phyloP scores from a whole-genome alignment of 306 rosid species.

The Trichosanthes cucumerina region DNA sequence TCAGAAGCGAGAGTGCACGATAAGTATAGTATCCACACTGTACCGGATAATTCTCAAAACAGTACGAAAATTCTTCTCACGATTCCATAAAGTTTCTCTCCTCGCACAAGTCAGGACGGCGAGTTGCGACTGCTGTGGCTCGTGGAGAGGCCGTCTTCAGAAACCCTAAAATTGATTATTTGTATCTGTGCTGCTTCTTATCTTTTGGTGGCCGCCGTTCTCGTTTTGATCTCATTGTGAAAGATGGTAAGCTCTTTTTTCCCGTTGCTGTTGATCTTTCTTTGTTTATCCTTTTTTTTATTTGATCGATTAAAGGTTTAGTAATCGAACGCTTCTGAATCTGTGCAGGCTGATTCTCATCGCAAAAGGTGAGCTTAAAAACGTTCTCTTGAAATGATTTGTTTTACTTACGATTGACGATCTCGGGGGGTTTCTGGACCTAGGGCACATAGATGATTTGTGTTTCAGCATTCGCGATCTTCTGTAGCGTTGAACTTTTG shows the following conservation, averaged over 20 bases:
- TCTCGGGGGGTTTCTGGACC: background rate
- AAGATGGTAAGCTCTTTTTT: background rate
- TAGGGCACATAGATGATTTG: slow-evolving; percentile 1
- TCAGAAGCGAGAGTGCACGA: background rate
- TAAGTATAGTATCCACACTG: background rate
- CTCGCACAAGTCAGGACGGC: background rate
- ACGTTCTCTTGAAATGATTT: background rate
- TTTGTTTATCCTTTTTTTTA: background rate
- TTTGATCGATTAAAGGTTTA: background rate
- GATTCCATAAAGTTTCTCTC: background rate
- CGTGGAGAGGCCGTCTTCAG: background rate
- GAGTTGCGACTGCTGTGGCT: background rate
- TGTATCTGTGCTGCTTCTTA: background rate
- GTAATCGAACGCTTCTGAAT: background rate
- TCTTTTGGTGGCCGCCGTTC: background rate
- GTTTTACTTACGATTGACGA: background rate
- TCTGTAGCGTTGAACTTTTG: background rate
- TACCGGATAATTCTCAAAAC: background rate
- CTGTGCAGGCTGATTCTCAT: slow-evolving; percentile 70
- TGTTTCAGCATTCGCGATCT: background rate
- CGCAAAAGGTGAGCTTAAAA: slow-evolving; percentile 43
- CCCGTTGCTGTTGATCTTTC: background rate
- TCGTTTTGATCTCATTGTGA: background rate
- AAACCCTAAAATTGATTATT: background rate
- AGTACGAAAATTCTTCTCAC: background rate